Percentiles rank a stretch among this genome's conserved stretches.
These are phyloP conservation scores for Arctium minus DNA, from an alignment of 129 eudicot species.

Conservation along the genomic window DNA sequence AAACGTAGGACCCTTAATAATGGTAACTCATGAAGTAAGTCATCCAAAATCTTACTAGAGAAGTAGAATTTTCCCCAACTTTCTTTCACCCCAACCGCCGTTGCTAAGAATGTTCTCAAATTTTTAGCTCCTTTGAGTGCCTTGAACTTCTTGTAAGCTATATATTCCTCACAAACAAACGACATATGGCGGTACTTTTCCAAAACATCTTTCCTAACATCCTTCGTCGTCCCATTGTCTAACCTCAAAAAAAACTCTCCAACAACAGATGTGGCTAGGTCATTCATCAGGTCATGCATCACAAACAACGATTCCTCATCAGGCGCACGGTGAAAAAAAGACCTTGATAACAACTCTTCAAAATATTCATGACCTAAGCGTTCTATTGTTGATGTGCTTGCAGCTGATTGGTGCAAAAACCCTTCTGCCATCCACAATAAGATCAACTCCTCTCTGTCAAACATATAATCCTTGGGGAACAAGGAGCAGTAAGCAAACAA, in stretches of 20 bases:
- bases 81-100: not conserved
- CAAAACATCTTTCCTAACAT: not conserved
- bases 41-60: not conserved
- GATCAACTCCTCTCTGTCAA: conserved; percentile 21
- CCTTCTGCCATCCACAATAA: conserved; percentile 40
- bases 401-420: conserved; percentile 5
- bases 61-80: conserved; percentile 5
- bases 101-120: conserved; percentile 37
- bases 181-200: conserved; percentile 39
- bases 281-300: conserved; percentile 42
- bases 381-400: conserved; percentile 19
- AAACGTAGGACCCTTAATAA: conserved; percentile 5
- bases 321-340: conserved; percentile 28
- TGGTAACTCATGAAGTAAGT: not conserved
- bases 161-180: conserved; percentile 18
- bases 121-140: conserved; percentile 18
- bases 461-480: conserved; percentile 31
- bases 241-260: conserved; percentile 21
- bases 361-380: conserved; percentile 23
- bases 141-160: conserved; percentile 19
- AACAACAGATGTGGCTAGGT: conserved; percentile 31
- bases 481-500: conserved; percentile 36
- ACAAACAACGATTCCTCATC: conserved; percentile 5
- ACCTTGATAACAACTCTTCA: conserved; percentile 20
- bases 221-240: conserved; percentile 14